Conservation (phyloP, 2,329 filamentous ascomycete genomes). For the Calonectria naviculata region DNA sequence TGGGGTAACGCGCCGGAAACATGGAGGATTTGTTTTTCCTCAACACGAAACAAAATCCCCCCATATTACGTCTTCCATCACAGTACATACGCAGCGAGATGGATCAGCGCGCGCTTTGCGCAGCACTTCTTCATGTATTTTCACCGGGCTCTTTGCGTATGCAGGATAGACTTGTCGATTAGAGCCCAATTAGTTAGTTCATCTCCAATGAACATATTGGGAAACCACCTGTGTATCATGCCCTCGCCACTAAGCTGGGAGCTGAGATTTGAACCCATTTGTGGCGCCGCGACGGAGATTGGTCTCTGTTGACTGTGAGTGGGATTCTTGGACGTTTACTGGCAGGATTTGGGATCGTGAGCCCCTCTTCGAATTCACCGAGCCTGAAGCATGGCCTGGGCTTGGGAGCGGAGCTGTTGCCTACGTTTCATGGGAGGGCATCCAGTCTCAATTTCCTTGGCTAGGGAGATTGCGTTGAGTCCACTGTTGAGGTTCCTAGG, state of each 20-base stretch:
- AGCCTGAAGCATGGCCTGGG: background rate
- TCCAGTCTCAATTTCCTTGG: conserved; percentile 18
- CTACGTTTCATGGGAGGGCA: conserved; percentile 3
- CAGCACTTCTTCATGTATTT: background rate
- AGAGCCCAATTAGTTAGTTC: background rate
- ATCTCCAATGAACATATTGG: background rate
- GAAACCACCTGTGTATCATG: background rate
- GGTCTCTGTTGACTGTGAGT: conserved; percentile 1
- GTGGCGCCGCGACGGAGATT: conserved; percentile 28
- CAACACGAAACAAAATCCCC: background rate
- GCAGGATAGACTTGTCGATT: conserved; percentile 5
- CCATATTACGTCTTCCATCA: conserved; percentile 2
- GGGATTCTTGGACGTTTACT: background rate
- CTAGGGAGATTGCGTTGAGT: conserved; percentile 16
- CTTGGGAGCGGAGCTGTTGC: background rate
- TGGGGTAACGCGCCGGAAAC: conserved; percentile 34
- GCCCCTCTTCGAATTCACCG: background rate
- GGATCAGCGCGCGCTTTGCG: conserved; percentile 5
- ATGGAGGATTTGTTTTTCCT: conserved; percentile 25
- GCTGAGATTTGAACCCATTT: conserved; percentile 10
- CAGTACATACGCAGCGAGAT: conserved; percentile 4
- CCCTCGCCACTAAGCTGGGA: background rate
- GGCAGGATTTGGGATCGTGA: conserved; percentile 4
- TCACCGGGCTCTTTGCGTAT: background rate
- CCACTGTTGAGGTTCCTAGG: background rate